Percentiles rank a stretch among this genome's conserved stretches.
Conservation (phyloP, 148 eudicot genomes). For the Fagopyrum homotropicum region DNA sequence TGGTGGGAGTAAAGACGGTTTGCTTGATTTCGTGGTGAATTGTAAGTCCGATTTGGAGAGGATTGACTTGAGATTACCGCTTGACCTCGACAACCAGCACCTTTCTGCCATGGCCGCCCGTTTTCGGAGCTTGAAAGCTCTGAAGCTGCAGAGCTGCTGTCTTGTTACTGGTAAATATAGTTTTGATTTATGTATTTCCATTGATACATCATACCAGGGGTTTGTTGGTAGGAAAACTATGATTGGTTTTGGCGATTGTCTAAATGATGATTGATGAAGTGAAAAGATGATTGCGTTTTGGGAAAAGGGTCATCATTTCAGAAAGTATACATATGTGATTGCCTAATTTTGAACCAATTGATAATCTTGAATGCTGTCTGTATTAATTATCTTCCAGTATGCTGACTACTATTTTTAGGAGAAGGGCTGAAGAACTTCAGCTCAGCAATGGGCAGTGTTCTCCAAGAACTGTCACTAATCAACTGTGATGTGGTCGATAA, state of each 20-base stretch:
- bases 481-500: constrained; percentile 47
- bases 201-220: not conserved
- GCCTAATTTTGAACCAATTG: not conserved
- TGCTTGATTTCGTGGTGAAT: constrained; percentile 41
- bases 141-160: constrained; percentile 50
- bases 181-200: not conserved
- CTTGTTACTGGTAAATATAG: constrained; percentile 25
- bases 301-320: not conserved
- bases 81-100: constrained; percentile 49
- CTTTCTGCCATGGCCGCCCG: constrained; percentile 28
- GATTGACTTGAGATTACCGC: constrained; percentile 54
- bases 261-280: no score
- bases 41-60: constrained; percentile 25
- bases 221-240: not conserved
- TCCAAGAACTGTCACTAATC: constrained; percentile 43
- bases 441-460: constrained; percentile 18
- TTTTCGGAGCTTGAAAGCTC: constrained; percentile 26
- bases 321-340: no score
- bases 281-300: not conserved
- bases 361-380: not conserved
- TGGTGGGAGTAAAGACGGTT: constrained; percentile 48
- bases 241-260: not conserved
- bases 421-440: constrained; percentile 40
- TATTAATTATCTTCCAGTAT: not conserved
- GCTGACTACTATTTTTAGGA: constrained; percentile 13